Evolutionary conservation across 352 stramenopile genomes (phyloP), one percentile per base, ranked within the genome.

Genomic region (Paralagenidium karlingii): DNA sequence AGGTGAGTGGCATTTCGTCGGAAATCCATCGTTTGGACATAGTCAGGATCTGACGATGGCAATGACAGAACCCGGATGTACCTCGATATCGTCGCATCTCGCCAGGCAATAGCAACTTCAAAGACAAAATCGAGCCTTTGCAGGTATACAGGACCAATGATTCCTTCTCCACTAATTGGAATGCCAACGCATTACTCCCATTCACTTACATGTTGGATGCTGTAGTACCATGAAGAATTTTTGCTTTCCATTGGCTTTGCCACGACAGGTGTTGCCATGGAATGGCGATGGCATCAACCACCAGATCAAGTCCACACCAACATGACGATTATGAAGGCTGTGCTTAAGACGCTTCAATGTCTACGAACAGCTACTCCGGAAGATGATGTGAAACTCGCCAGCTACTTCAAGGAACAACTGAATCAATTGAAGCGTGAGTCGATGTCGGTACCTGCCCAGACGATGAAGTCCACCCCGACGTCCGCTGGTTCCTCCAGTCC

Each of bases 221-320:
- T 13, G 37, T 18, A 87, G 71, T 65, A 89, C 34, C 70, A 89
- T 30, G 63, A 80, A 20, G 69, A 81, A 22, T 39, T 89, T 42
- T 65, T 89, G 18, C 69, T 78, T 39, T 66, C 69, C 20, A 84
- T 89, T 37, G 75, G 75, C 0, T 89, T 89, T 18, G 71, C 84
- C 36, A 75, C 60, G 20, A 58, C 63, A 8, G 69, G 71, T 10
- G 40, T 83, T 6, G 86, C 83, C 48, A 76, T 89, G 66, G 75
- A 89, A 39, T 89, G 75, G 75, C 82, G 80, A 44, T 86, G 75
- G 71, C 22, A 36, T n/a, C n/a, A n/a, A n/a, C n/a, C n/a, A n/a
- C n/a, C n/a, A n/a, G n/a, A n/a, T n/a, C n/a, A n/a, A n/a, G n/a
- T n/a, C n/a, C 63, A 88, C 40, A 59, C 69, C 5, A 78, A 83